Conservation (phyloP, 2,329 filamentous ascomycete species). For the Trichoderma guizhouense region DNA sequence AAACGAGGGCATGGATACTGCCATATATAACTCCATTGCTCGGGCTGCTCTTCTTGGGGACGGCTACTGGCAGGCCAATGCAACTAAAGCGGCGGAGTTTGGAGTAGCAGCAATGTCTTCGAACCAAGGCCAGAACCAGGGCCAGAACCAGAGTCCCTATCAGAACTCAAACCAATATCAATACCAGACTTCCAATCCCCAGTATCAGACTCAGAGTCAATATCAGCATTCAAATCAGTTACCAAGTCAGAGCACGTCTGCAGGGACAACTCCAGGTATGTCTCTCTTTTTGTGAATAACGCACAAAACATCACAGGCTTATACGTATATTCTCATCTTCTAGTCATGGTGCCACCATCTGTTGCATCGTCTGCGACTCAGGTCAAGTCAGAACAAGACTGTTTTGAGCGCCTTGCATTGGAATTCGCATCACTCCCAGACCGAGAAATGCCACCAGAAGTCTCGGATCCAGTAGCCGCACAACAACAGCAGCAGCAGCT, state of each 20-base stretch:
- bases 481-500: background rate
- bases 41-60: background rate
- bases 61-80: background rate
- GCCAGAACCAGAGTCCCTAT: background rate
- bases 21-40: background rate
- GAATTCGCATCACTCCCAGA: constrained; percentile 28
- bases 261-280: background rate
- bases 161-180: background rate
- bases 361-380: background rate
- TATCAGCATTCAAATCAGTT: background rate
- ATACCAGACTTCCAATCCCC: background rate
- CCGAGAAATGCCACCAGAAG: constrained; percentile 22
- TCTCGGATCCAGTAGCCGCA: background rate
- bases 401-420: constrained; percentile 23
- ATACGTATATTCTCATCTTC: background rate
- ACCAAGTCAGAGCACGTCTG: background rate
- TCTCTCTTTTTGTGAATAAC: background rate
- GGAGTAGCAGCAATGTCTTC: background rate
- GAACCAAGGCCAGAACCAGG: background rate
- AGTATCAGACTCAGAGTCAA: background rate
- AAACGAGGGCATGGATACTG: background rate
- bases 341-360: background rate
- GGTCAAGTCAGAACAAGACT: constrained; percentile 29
- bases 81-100: background rate
- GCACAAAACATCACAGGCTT: background rate